These are phyloP conservation scores for Ascochyta viciae-villosae DNA, from an alignment of 2,329 filamentous ascomycete species.

Conservation along the genomic window DNA sequence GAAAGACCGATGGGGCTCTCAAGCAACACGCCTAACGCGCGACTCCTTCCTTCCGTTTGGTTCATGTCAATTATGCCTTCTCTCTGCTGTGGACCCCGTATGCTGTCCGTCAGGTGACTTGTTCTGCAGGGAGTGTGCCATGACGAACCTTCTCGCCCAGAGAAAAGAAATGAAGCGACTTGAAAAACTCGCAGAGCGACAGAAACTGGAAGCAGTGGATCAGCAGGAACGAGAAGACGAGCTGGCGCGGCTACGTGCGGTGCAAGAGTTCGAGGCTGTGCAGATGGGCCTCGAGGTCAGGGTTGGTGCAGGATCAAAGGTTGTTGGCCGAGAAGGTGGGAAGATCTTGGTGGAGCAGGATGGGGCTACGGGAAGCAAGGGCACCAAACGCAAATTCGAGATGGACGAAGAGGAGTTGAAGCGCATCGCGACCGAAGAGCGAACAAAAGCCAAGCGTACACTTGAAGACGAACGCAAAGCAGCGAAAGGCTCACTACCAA, in stretches of 20 bases:
- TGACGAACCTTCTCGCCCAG: slow-evolving; percentile 89
- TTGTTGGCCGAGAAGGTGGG: slow-evolving; percentile 52
- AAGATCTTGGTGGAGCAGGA: slow-evolving; percentile 54
- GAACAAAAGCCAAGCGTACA: slow-evolving; percentile 71
- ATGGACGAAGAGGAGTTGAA: slow-evolving; percentile 79
- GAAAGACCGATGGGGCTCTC: slow-evolving; percentile 80
- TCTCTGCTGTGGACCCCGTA: slow-evolving; percentile 81
- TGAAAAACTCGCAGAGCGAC: slow-evolving; percentile 69
- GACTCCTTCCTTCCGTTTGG: slow-evolving; percentile 94
- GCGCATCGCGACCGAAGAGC: slow-evolving; percentile 73
- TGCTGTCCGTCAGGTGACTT: slow-evolving; percentile 81
- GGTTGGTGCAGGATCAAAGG: slow-evolving; percentile 43
- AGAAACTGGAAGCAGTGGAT: slow-evolving; percentile 68
- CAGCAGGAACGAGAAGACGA: slow-evolving; percentile 67
- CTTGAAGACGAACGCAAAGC: slow-evolving; percentile 74
- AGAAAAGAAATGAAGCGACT: slow-evolving; percentile 88
- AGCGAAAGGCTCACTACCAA: slow-evolving; percentile 74
- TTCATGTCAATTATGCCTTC: slow-evolving; percentile 85
- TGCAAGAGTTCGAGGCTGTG: slow-evolving; percentile 83
- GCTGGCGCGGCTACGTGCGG: slow-evolving; percentile 72
- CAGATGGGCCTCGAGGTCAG: slow-evolving; percentile 69
- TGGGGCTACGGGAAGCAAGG: slow-evolving; percentile 36
- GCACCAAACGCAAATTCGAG: slow-evolving; percentile 78
- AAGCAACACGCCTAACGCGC: slow-evolving; percentile 81
- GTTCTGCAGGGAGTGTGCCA: slow-evolving; percentile 93